Percentiles rank a stretch among this genome's conserved stretches.
These are phyloP conservation scores for Cynanchum wilfordii DNA, from an alignment of 257 asterid species.

Conservation along the genomic window DNA sequence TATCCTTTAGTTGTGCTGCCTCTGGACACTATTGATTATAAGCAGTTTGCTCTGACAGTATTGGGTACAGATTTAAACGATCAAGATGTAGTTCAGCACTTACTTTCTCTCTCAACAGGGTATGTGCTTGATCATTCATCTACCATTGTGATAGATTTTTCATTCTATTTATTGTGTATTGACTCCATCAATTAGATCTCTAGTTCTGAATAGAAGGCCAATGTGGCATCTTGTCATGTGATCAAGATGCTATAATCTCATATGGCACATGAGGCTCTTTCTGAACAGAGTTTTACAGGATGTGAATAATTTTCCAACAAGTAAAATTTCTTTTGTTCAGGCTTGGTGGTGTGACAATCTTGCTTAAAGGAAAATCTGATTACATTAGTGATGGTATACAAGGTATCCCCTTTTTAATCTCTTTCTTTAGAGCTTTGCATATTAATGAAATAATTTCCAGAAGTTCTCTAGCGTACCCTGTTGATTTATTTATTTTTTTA, in stretches of 20 bases:
- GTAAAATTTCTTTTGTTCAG: constrained; percentile 30
- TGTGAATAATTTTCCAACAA: not conserved
- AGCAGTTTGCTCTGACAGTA: constrained; percentile 76
- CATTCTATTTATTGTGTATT: not conserved
- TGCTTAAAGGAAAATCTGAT: constrained; percentile 75
- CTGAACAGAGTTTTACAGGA: not conserved
- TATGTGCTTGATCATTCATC: constrained; percentile 16
- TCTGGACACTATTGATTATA: constrained; percentile 81
- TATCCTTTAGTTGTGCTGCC: constrained; percentile 92
- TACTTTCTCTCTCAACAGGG: constrained; percentile 78
- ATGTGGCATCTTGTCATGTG: not conserved
- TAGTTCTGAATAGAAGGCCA: not conserved
- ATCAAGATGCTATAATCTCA: not conserved
- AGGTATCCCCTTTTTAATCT: constrained; percentile 36
- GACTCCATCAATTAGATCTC: not conserved
- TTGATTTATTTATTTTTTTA: not conserved
- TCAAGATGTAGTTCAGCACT: constrained; percentile 59
- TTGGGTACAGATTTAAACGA: constrained; percentile 61
- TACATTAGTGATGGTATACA: constrained; percentile 62
- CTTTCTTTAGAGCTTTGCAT: not conserved
- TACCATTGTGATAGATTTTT: not conserved
- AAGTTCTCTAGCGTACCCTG: not conserved
- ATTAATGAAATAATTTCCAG: not conserved
- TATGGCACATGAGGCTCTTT: not conserved
- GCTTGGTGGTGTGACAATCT: constrained; percentile 74